phyloP scores from a whole-genome alignment of 2,329 filamentous ascomycete species.

The Pyricularia pennisetigena region DNA sequence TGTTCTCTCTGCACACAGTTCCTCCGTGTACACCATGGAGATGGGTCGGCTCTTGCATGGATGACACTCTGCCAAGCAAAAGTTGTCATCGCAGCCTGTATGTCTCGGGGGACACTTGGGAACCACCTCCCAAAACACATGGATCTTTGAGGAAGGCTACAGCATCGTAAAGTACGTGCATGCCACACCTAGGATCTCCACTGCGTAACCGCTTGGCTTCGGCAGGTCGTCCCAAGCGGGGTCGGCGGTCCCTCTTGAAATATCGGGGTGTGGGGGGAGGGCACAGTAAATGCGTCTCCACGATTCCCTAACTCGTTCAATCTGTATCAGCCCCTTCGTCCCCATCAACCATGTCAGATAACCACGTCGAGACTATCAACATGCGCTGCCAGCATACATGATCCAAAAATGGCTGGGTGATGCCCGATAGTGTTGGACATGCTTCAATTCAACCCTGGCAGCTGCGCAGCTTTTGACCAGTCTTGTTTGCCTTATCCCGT shows the following conservation, averaged over 20 bases:
- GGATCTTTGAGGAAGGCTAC: not conserved
- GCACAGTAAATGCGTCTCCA: not conserved
- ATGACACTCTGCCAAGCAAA: not conserved
- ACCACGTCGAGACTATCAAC: not conserved
- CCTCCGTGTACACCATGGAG: not conserved
- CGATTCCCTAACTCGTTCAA: not conserved
- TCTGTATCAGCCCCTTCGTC: not conserved
- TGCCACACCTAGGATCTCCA: not conserved
- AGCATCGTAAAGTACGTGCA: not conserved
- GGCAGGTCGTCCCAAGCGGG: not conserved
- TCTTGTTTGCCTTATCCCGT: not conserved
- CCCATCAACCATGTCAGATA: not conserved
- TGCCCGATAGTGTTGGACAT: not conserved
- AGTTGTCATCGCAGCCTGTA: not conserved
- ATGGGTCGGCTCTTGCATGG: not conserved
- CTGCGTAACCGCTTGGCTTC: not conserved
- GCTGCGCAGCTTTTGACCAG: not conserved
- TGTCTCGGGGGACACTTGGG: not conserved
- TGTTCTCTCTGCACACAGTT: not conserved
- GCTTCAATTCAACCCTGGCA: not conserved
- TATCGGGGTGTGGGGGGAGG: not conserved
- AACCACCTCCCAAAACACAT: not conserved
- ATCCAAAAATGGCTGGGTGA: not conserved
- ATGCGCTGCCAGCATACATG: not conserved
- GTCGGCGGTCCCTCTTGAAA: not conserved